Base-by-base conservation (phyloP, 2,329 filamentous ascomycete genomes). In the Xylaria digitata region DNA sequence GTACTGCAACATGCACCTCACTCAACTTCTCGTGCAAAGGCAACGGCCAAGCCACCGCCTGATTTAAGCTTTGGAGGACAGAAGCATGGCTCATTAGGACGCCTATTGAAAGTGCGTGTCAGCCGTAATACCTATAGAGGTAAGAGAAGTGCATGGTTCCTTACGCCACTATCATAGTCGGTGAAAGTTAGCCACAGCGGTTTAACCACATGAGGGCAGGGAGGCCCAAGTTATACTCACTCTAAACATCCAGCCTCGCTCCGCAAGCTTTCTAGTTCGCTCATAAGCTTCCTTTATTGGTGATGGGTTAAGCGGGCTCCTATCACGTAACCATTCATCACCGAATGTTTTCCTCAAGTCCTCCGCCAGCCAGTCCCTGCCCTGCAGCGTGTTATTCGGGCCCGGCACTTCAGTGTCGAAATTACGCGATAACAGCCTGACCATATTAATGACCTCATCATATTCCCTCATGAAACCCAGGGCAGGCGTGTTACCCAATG, bases 91-190 rank as follows among this genome's bases (percentile, higher is more conserved):
- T 21, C 30, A 40, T 32, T 26, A 50, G 6, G 6, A 15, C 7
- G 34, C 62, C 62, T 64, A 15, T 34, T 32, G 3, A 17, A 40
- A 48, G 21, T 8, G 8, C 23, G 42, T 1, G 9, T 65, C 15
- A 60, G 49, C 34, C 2, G 30, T 21, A 23, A 2, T 17, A 11
- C 5, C 17, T 2, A 13, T 5, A 17, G 21, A 3, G 15, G 11
- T 37, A 6, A 30, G 6, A 17, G 17, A 30, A 48, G 34, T 9
- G 37, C 6, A 32, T 17, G 30, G 23, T 13, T 40, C 61, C 57
- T 56, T 57, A 61, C 57, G 63, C 34, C 34, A 57, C 57, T 65
- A 50, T 2, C 17, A 64, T n/a, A 19, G 34, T 40, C 15, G 37
- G 23, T 54, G 32, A 40, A 52, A 21, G 42, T 43, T 21, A 30